Percentiles rank a stretch among this genome's conserved stretches.
phyloP scores from a whole-genome alignment of 441 rosid genomes.

The Melastoma candidum region DNA sequence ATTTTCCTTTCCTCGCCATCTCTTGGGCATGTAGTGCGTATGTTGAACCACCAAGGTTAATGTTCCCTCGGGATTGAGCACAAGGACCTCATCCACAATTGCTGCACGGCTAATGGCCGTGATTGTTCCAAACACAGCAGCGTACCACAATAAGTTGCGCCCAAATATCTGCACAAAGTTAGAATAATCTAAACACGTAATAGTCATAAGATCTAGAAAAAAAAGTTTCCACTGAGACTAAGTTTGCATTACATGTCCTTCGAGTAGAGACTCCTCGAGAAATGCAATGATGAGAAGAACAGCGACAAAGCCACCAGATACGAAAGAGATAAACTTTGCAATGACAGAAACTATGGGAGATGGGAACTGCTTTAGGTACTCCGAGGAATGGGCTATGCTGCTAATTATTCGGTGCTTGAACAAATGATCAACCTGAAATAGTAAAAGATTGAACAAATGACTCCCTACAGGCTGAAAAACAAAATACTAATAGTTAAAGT shows the following conservation, averaged over 20 bases:
- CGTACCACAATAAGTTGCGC: slow-evolving; percentile 96
- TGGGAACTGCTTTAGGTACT: slow-evolving; percentile 85
- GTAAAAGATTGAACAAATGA: not conserved
- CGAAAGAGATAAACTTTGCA: slow-evolving; percentile 96
- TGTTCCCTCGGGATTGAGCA: slow-evolving; percentile 84
- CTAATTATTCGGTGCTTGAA: slow-evolving; percentile 94
- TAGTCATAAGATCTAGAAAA: too few species aligned
- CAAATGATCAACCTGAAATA: slow-evolving; percentile 87
- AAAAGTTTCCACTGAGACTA: too few species aligned
- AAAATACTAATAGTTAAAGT: too few species aligned
- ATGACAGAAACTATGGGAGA: slow-evolving; percentile 79
- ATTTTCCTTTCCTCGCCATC: slow-evolving; percentile 90
- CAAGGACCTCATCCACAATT: slow-evolving; percentile 67
- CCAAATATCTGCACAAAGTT: slow-evolving; percentile 64
- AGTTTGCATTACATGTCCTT: slow-evolving; percentile 72
- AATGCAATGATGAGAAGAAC: slow-evolving; percentile 91
- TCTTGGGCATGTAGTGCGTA: slow-evolving; percentile 94
- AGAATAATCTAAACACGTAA: too few species aligned
- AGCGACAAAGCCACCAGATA: slow-evolving; percentile 97
- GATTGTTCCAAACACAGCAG: slow-evolving; percentile 95
- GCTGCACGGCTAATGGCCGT: slow-evolving; percentile 97
- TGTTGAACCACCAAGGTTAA: slow-evolving; percentile 86
- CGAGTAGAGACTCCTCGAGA: slow-evolving; percentile 95
- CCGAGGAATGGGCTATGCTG: slow-evolving; percentile 79
- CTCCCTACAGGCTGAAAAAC: too few species aligned